Percentiles rank a stretch among this genome's conserved stretches.
These are phyloP conservation scores for Cladosporium austrohemisphaericum DNA, from an alignment of 2,329 filamentous ascomycete species.

Conservation along the genomic window DNA sequence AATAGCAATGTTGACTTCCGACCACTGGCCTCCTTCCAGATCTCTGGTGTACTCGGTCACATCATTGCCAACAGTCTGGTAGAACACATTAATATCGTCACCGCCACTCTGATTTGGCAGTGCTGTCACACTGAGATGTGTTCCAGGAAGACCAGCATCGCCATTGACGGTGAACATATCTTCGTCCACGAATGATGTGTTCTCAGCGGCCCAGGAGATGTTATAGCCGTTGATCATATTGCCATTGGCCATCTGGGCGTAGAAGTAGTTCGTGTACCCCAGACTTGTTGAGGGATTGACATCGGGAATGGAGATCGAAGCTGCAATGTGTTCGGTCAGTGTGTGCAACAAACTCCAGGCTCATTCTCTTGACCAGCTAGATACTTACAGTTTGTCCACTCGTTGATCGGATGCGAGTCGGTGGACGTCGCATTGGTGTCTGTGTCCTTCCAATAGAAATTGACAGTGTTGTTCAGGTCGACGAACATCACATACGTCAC, in stretches of 20 bases:
- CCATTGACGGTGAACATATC: slow-evolving; percentile 35
- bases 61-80: slow-evolving; percentile 27
- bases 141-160: slow-evolving; percentile 36
- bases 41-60: slow-evolving; percentile 24
- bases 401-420: slow-evolving; percentile 38
- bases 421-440: slow-evolving; percentile 32
- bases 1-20: slow-evolving; percentile 19
- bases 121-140: slow-evolving; percentile 39
- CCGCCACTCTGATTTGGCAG: slow-evolving; percentile 31
- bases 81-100: slow-evolving; percentile 32
- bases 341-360: background rate
- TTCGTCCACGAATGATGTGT: slow-evolving; percentile 32
- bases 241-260: slow-evolving; percentile 36
- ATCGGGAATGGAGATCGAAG: slow-evolving; percentile 31
- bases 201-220: slow-evolving; percentile 37
- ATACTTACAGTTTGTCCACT: slow-evolving; percentile 33
- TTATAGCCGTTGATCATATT: slow-evolving; percentile 39
- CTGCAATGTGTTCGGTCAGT: slow-evolving; percentile 18
- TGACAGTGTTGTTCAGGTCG: slow-evolving; percentile 36
- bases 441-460: slow-evolving; percentile 46
- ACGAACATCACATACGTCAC: slow-evolving; percentile 44
- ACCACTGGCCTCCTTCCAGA: slow-evolving; percentile 30
- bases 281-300: slow-evolving; percentile 39
- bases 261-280: slow-evolving; percentile 43
- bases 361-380: background rate